Evolutionary conservation across 257 asterid genomes (phyloP).

Genomic region (Sherardia arvensis): DNA sequence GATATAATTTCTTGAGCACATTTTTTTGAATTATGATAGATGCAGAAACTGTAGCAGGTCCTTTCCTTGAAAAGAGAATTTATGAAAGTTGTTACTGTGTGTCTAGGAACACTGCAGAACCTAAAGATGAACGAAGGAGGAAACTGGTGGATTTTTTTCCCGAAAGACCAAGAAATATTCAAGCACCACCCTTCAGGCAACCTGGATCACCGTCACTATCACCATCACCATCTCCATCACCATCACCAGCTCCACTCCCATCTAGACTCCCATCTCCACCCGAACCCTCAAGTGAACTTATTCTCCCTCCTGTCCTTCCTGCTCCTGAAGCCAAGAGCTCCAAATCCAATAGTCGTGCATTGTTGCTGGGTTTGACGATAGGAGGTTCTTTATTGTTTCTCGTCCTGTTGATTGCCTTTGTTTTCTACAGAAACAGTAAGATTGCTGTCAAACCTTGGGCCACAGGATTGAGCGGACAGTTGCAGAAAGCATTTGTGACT

Average conservation of each 20-base stretch:
- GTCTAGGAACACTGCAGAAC: slow-evolving; percentile 34
- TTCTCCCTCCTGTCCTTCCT: slow-evolving; percentile 27
- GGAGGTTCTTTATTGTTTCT: slow-evolving; percentile 52
- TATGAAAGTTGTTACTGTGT: slow-evolving; percentile 8
- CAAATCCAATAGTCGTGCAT: slow-evolving; percentile 1
- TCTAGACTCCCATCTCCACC: slow-evolving; percentile 33
- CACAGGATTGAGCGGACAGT: slow-evolving; percentile 91
- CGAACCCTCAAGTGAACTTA: slow-evolving; percentile 16
- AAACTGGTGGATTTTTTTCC: slow-evolving; percentile 24
- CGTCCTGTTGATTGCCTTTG: slow-evolving; percentile 19
- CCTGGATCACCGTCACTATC: slow-evolving; percentile 3
- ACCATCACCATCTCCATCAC: slow-evolving; percentile 6
- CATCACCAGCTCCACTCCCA: slow-evolving; percentile 21
- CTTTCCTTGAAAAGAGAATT: background rate
- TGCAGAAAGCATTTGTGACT: slow-evolving; percentile 74
- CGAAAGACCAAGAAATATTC: background rate
- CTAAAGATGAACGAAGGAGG: slow-evolving; percentile 27
- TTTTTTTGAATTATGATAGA: slow-evolving; percentile 1
- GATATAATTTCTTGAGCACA: background rate
- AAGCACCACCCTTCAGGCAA: background rate
- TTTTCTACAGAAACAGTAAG: slow-evolving; percentile 36
- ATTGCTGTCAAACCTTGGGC: slow-evolving; percentile 89
- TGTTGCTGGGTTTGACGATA: slow-evolving; percentile 33
- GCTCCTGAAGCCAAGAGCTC: slow-evolving; percentile 17
- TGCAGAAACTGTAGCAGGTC: background rate